phyloP scores from a whole-genome alignment of 2,329 filamentous ascomycete genomes.

The Aspergillus ochraceus region DNA sequence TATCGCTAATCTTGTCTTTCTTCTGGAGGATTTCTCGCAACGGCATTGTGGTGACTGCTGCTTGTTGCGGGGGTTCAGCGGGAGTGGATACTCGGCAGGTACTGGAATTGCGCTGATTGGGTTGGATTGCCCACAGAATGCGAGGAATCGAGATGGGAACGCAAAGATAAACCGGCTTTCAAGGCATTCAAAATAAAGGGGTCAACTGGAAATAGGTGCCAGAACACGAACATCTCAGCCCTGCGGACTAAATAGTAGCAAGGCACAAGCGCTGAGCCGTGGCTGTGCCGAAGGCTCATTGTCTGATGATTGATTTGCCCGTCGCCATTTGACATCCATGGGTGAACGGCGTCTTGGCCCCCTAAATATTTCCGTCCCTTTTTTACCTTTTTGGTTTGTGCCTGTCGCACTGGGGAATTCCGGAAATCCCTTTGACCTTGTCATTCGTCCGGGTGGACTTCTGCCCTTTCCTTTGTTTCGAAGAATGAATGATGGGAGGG shows the following conservation, averaged over 20 bases:
- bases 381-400: neutral
- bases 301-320: constrained; percentile 5
- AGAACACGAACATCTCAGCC: neutral
- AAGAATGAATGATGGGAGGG: neutral
- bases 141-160: neutral
- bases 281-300: neutral
- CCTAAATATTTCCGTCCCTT: neutral
- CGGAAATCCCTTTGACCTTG: neutral
- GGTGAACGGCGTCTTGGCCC: neutral
- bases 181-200: neutral
- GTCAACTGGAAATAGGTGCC: neutral
- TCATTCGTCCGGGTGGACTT: neutral
- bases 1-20: constrained; percentile 54
- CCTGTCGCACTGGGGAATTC: neutral
- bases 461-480: neutral
- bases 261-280: constrained; percentile 7
- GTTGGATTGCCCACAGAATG: neutral
- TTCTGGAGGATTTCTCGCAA: constrained; percentile 63
- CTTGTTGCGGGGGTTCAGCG: neutral
- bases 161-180: neutral
- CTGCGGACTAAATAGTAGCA: neutral
- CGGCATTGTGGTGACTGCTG: constrained; percentile 48
- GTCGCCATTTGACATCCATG: neutral
- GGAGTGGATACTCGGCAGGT: neutral
- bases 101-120: neutral